Evolutionary conservation across 176 grass and related monocot genomes (phyloP), one percentile per base, ranked within the genome.

Genomic region (Musa itinerans): DNA sequence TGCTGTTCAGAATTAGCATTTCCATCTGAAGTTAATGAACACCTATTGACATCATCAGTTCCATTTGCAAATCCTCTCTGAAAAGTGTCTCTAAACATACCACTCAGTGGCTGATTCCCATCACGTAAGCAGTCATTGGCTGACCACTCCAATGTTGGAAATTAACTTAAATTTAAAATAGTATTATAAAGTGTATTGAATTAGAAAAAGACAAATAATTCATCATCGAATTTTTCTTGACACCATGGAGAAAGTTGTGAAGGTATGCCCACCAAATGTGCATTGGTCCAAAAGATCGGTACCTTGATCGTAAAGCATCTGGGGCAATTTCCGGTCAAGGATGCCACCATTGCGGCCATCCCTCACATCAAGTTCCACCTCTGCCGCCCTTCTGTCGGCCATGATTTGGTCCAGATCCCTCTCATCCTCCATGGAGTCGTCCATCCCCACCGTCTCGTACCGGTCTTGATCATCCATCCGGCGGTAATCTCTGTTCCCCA

Each of bases 391-490:
- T 74, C 95, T 65, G 78, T 99, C 95, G 82, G 95, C 95, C 79
- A 99, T 99, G 43, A 99, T 99, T 79, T 99, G 88, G 80, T 99
- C 95, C 63, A 99, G 81, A 71, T 99, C 89, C 69, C 95, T 94
- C 76, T 99, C 95, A 82, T 99, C 95, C 77, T 94, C 95, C 80
- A 99, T 74, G 0, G 95, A 99, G 49, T 94, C 90, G 52, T 99
- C 86, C 78, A 94, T 83, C 52, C 86, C 88, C 82, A 94, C 80
- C 7, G 86, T 84, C 73, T 99, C 95, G 53, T 91, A 94, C 73
- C 89, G 90, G 54, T 99, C 95, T 48, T 99, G 95, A 34, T 87
- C 95, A 75, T 94, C 95, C 88, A 94, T 70, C 70, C 74, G 87
- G 34, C 88, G 91, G 76, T 99, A 92, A 88, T 99, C 95, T 50